Evolutionary conservation across 2,329 filamentous ascomycete genomes (phyloP).

Genomic region (Monosporascus sp.): DNA sequence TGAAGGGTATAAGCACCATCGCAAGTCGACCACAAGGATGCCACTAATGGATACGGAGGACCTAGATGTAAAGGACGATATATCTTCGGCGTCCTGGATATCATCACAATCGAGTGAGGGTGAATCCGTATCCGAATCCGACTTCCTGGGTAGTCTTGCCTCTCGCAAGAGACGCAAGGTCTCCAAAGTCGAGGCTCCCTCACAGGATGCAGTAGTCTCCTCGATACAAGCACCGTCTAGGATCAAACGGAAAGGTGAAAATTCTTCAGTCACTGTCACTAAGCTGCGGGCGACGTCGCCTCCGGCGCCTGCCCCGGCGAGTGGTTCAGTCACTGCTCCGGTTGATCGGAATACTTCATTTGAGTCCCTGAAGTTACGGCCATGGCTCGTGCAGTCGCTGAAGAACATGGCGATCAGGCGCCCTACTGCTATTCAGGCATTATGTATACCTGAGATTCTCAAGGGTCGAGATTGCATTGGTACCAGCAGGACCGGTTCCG

Average conservation of each 20-base stretch:
- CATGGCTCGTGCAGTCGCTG: constrained; percentile 85
- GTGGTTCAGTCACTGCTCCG: constrained; percentile 38
- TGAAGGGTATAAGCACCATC: too few species aligned
- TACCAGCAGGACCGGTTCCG: constrained; percentile 88
- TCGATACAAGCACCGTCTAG: constrained; percentile 49
- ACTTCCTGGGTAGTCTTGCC: constrained; percentile 37
- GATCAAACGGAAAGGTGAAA: constrained; percentile 36
- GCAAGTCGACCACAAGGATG: constrained; percentile 6
- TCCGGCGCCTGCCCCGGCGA: constrained; percentile 11
- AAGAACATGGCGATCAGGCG: constrained; percentile 71
- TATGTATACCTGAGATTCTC: constrained; percentile 88
- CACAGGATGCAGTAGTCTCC: constrained; percentile 32
- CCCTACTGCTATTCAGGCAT: constrained; percentile 88
- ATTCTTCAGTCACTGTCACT: constrained; percentile 7
- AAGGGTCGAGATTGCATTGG: constrained; percentile 92
- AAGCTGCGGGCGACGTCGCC: constrained; percentile 9
- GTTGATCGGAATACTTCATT: constrained; percentile 61
- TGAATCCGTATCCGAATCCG: constrained; percentile 33
- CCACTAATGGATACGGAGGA: constrained; percentile 6
- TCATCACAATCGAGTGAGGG: constrained; percentile 9
- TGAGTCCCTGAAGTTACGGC: constrained; percentile 64
- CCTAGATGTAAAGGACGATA: constrained; percentile 14
- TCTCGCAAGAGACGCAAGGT: constrained; percentile 32
- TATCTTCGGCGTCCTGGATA: constrained; percentile 7
- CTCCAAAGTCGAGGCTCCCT: constrained; percentile 24